Evolutionary conservation across 2,329 filamentous ascomycete species (phyloP), one percentile per base, ranked within the genome.

Genomic region (Hymenoscyphus fraxineus): DNA sequence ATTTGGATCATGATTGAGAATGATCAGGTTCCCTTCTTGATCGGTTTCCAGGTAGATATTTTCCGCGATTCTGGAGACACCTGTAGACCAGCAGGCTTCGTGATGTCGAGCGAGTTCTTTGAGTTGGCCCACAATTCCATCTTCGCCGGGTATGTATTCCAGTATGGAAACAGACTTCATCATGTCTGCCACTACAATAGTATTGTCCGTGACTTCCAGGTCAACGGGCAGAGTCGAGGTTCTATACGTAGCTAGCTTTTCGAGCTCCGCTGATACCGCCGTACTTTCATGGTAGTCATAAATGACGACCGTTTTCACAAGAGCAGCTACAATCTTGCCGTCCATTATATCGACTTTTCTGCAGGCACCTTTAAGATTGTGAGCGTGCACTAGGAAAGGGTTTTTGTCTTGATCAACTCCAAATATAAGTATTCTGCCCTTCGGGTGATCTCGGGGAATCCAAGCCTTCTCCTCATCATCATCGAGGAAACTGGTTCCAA

Each of bases 131-230:
- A 82, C 78, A n/a, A 84, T 77, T 0, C 83, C 85, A 2, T 84
- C 78, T 27, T 81, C 76, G 1, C 86, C 83, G 2, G 83, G 82
- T 0, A 82, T 80, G 73, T 89, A 95, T 73, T 95, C 83, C 9
- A 97, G 81, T 6, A 98, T 79, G 1, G 90, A 88, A 31, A 96
- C 81, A 1, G 92, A 96, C 78, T 98, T 97, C 91, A 97, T 97
- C 57, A 99, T 80, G 73, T 99, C 95, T 0, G 89, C 91, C 10
- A 98, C 88, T 0, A 91, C 92, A 67, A 99, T 93, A 31, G 85
- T 82, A 69, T 89, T 88, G 0, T 85, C 90, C 1, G 86, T 85
- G 15, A 97, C 84, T 10, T 88, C 87, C 6, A 98, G 76, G 69
- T 94, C 91, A 16, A 96, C 86, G 0, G 95, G 93, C 39, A 91